Evolutionary conservation across 257 asterid species (phyloP), one percentile per base, ranked within the genome.

Genomic region (Craterostigma plantagineum): DNA sequence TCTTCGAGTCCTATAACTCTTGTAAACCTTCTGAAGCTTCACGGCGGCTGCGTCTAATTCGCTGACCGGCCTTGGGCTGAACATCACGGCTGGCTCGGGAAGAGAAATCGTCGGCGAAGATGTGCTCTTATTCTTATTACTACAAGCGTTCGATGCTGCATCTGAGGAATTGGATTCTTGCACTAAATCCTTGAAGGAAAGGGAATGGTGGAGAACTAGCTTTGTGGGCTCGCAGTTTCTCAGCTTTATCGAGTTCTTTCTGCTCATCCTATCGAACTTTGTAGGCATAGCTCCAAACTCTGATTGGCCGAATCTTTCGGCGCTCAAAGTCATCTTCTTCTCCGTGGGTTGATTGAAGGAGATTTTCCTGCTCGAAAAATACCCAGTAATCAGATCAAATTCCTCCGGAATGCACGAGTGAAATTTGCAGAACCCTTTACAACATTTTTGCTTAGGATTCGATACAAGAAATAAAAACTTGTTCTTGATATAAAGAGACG

Each of bases 21-120:
- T 81, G 61, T 86, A 86, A 10, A 81, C 91, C 68, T 86, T 86
- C 63, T 86, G 96, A 14, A 86, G 60, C 76, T 70, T 78, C 6
- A 81, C 73, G 0, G 96, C 96, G 17, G 96, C 94, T 2, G 94
- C 96, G 47, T 81, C 91, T 5, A 77, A 92, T 79, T 81, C 93
- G 30, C 67, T 61, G 17, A 70, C 78, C 3, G 95, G 90, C 33
- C 65, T 61, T 0, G 92, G 94, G 10, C 93, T 75, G 49, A 60
- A 78, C 61, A 69, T 50, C 10, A 76, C 38, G 7, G 73, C 64
- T 3, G 93, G 91, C 1, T 71, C 75, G 2, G 87, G 94, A 45
- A 85, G 64, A 50, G 66, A 52, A 35, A 14, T 45, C 4, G 67
- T 47, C 12, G 18, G 27, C 3, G 37, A 9, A 18, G 51, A 47